Conservation (phyloP, 345 rosid genomes). For the Raphanus raphanistrum region DNA sequence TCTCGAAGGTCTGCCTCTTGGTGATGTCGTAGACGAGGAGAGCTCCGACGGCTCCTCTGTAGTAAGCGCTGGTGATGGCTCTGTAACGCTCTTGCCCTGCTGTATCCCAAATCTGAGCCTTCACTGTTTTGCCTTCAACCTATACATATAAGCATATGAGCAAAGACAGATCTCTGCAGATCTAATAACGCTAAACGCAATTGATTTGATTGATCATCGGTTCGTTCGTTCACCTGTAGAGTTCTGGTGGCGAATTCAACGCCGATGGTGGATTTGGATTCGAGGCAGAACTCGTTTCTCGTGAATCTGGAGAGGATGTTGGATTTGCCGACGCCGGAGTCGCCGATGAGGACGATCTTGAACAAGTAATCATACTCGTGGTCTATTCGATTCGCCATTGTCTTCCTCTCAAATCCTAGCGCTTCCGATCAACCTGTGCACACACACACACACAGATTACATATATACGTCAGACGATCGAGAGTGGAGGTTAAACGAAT, state of each 20-base stretch:
- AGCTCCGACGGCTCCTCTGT: conserved; percentile 83
- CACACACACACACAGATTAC: not conserved
- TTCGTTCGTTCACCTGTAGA: conserved; percentile 35
- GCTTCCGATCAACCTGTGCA: conserved; percentile 23
- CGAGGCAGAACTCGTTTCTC: conserved; percentile 68
- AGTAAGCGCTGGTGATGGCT: conserved; percentile 75
- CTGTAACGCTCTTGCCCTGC: conserved; percentile 88
- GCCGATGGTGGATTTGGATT: conserved; percentile 74
- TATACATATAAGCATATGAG: too few relatives aligned
- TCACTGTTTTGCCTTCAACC: conserved; percentile 83
- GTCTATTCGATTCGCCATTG: conserved; percentile 59
- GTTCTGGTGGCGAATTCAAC: conserved; percentile 75
- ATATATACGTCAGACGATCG: conserved; percentile 17
- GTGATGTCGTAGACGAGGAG: conserved; percentile 80
- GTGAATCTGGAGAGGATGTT: conserved; percentile 73
- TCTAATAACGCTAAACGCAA: too few relatives aligned
- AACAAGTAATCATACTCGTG: conserved; percentile 69
- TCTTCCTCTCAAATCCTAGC: conserved; percentile 10
- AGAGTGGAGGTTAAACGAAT: not conserved
- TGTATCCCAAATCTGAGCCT: conserved; percentile 88
- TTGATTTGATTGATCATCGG: too few relatives aligned
- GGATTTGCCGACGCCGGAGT: conserved; percentile 79
- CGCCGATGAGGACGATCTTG: conserved; percentile 80
- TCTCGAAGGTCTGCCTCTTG: conserved; percentile 72
- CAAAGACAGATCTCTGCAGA: too few relatives aligned